Evolutionary conservation across 2,329 filamentous ascomycete species (phyloP), one percentile per base, ranked within the genome.

Genomic region (Penicillium sp.): DNA sequence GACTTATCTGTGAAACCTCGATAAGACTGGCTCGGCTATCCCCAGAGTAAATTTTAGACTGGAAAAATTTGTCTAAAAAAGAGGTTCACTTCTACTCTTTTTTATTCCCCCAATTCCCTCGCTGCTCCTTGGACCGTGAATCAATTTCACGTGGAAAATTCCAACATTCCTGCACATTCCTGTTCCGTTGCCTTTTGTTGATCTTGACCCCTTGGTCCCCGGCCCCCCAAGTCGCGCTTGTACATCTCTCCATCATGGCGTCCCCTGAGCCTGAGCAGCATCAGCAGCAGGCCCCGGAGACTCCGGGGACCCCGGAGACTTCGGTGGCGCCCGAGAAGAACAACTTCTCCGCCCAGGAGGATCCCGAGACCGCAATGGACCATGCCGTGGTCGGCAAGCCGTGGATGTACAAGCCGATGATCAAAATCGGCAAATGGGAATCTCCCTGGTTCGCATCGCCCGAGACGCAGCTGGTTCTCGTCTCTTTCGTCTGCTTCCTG

Each of bases 361-460:
- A 71, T 42, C 55, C 62, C 25, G 64, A 68, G 44, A 42, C 60
- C 16, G 56, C 54, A 11, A 47, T 56, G 25, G 59, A 63, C 44
- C 48, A 55, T 36, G 25, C 54, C n/a, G 53, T 61, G 43, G 53
- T 61, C 20, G 73, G 72, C 2, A 71, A 68, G 43, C 59, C 72
- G 56, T 90, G 87, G 87, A 86, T 84, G 74, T 90, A 91, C 78
- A 84, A 81, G 64, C 76, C 78, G 44, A 49, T 63, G 22, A 65
- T 83, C 63, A 79, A 76, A 50, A 53, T 90, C 50, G 79, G 80
- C 16, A 74, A 76, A 44, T 72, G 73, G 51, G 78, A 79, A 58
- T 54, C 87, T 7, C 77, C 79, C 4, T 89, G 84, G 79, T 91
- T 87, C 69, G 88, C 88, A 20, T 89, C 87, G 51, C 88, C 88